Percentiles rank a stretch among this genome's conserved stretches.
These are phyloP conservation scores for Aspergillus carlsbadensis DNA, from an alignment of 495 filamentous ascomycete species.

Conservation along the genomic window DNA sequence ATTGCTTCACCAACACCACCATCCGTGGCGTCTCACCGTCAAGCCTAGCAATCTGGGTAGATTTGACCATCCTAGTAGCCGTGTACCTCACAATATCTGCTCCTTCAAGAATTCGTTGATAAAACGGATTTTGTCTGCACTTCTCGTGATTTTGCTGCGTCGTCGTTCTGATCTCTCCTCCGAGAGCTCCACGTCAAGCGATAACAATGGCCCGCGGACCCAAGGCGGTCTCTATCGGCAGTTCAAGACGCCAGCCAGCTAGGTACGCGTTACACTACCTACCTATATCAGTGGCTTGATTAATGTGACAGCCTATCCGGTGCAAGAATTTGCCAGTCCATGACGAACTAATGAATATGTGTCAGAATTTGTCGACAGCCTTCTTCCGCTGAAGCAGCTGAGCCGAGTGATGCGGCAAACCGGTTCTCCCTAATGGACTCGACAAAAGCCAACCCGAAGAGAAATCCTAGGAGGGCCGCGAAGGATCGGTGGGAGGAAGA, in stretches of 20 bases:
- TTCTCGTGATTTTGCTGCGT: constrained; percentile 1
- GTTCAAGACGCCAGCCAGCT: constrained; percentile 17
- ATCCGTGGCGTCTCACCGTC: constrained; percentile 64
- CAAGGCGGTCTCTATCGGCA: constrained; percentile 41
- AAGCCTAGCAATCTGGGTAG: constrained; percentile 89
- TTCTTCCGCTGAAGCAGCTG: constrained; percentile 14
- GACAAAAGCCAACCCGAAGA: constrained; percentile 29
- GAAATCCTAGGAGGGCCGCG: constrained; percentile 31
- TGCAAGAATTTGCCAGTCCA: constrained; percentile 7
- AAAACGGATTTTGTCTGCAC: background rate
- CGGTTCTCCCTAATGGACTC: constrained; percentile 19
- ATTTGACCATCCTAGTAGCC: constrained; percentile 73
- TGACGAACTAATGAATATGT: constrained; percentile 8
- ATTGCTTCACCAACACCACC: constrained; percentile 1
- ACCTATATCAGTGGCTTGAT: background rate
- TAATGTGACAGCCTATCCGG: background rate
- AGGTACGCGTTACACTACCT: constrained; percentile 14
- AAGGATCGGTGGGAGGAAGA: constrained; percentile 45
- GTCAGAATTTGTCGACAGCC: background rate
- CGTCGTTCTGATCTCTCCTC: constrained; percentile 12
- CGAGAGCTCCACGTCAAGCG: constrained; percentile 6
- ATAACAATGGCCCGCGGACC: constrained; percentile 33
- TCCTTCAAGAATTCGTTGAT: background rate
- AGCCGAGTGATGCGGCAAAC: constrained; percentile 24
- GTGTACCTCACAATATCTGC: background rate